Base-by-base conservation (phyloP, 1,284 basidiomycete genomes). In the Flammula alnicola region DNA sequence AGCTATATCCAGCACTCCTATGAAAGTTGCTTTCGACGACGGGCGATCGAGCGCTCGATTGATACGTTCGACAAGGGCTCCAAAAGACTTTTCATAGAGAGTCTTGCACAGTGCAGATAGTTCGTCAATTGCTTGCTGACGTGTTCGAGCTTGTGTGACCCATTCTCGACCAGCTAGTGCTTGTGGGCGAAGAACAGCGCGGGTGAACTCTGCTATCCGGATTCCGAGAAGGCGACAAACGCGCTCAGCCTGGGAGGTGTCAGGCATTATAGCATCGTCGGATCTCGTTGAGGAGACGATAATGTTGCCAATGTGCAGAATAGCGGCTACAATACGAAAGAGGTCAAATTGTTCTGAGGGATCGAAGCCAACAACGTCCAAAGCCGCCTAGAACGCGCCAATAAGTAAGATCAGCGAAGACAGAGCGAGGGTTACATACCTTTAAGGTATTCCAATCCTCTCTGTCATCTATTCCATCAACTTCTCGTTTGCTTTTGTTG, bases 1-100 rank as follows among this genome's bases (percentile, higher is more conserved):
- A 5, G 97, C 97, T 51, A 99, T 99, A 82, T 99, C 97, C 25
- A 99, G 82, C 3, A 99, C 97, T 36, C 97, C 97, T 55, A 99
- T 99, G 68, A 98, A 99, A 1, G 92, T 95, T 27, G 93, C 88
- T 70, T 97, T 97, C 22, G 86, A 84, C 26, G 91, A 92, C 1
- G 95, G 95, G 6, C 95, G 84, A 62, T 98, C 96, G 1, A 99
- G 80, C 1, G 95, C 95, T 41, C 84, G 85, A 68, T 99, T 99
- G 71, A 99, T 93, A 35, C 94, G 84, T 56, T 98, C 95, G 17
- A 99, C 97, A 38, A 99, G 82, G 36, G 84, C 80, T 12, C 94
- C 92, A 63, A 99, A 99, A 1, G 89, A 93, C 71, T 98, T 98
- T 75, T 99, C 97, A 70, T 98, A 99, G 19, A 99, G 77, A 1